These are phyloP conservation scores for Incumbomyces lentus DNA, from an alignment of 2,329 filamentous ascomycete species.

Conservation along the genomic window DNA sequence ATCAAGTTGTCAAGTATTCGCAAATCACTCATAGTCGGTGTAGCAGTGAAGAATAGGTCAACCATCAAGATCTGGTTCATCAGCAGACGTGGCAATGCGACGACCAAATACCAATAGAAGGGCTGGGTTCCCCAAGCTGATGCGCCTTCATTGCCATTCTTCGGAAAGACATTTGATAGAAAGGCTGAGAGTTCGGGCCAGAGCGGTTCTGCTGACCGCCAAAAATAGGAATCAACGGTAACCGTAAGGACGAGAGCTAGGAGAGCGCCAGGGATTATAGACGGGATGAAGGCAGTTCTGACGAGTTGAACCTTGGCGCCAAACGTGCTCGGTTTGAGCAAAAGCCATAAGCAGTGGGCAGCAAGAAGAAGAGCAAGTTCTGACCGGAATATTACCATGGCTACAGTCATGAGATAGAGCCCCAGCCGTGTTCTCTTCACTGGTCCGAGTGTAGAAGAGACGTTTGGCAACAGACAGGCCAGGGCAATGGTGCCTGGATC, in stretches of 20 bases:
- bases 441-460: constrained; percentile 18
- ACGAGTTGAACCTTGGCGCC: constrained; percentile 10
- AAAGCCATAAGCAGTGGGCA: constrained; percentile 54
- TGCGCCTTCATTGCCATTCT: constrained; percentile 46
- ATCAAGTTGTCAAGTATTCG: constrained; percentile 47
- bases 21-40: constrained; percentile 39
- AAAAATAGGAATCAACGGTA: constrained; percentile 82
- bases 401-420: constrained; percentile 65
- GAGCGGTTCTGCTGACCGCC: constrained; percentile 58
- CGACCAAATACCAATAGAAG: constrained; percentile 77
- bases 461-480: constrained; percentile 40
- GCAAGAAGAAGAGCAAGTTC: constrained; percentile 75
- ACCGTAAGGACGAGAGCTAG: constrained; percentile 61
- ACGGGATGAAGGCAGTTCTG: constrained; percentile 45
- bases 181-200: constrained; percentile 91
- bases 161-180: constrained; percentile 79
- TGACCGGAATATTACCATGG: constrained; percentile 77
- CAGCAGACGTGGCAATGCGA: constrained; percentile 69
- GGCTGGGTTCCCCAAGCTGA: constrained; percentile 80
- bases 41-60: constrained; percentile 38
- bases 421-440: constrained; percentile 50
- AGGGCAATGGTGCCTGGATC: constrained; percentile 32
- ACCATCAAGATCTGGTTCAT: constrained; percentile 56
- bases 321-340: constrained; percentile 34
- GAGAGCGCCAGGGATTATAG: constrained; percentile 55